Evolutionary conservation across 106 monocot genomes (phyloP), one percentile per base, ranked within the genome.

Genomic region (Platanthera guangdongensis): DNA sequence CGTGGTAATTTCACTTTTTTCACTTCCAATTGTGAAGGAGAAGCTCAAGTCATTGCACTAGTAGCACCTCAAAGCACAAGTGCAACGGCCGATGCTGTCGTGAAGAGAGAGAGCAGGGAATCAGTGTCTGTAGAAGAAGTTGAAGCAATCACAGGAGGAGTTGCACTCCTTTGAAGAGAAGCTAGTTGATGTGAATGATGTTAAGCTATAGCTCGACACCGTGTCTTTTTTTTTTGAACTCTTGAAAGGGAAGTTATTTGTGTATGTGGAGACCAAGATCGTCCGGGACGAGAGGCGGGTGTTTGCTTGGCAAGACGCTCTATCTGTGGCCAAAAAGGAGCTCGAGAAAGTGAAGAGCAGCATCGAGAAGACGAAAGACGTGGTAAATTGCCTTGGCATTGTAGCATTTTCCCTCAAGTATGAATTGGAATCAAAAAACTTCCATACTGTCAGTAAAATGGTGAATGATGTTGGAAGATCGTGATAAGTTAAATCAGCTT

Each of bases 51-150:
- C 50, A 0, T 81, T 80, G 5, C 88, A 86, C 18, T 45, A 80
- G 7, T 74, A 76, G n/a, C 85, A 80, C 70, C 80, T 86, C 28
- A 81, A 85, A 75, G 87, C 78, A 21, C 87, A 90, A 75, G 83
- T 86, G 51, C 76, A 78, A 9, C 81, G 83, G 51, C 82, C 46
- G 75, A 59, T 55, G 62, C 75, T 48, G 62, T 72, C 0, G 47
- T 84, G 74, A n/a, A n/a, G 78, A 73, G 4, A 79, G 69, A 51
- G 84, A 91, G 51, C 62, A 82, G 49, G 82, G 74, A 11, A 45
- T 0, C 59, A 75, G 3, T 69, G 18, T 9, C 79, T 52, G 76
- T 83, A 88, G 50, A 80, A 79, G 71, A 74, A 82, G 48, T 9
- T 86, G 57, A 82, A 78, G 60, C 75, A 75, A 69, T 88, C 78